These are phyloP conservation scores for Populus hybrid DNA, from an alignment of 441 rosid genomes.

Conservation along the genomic window DNA sequence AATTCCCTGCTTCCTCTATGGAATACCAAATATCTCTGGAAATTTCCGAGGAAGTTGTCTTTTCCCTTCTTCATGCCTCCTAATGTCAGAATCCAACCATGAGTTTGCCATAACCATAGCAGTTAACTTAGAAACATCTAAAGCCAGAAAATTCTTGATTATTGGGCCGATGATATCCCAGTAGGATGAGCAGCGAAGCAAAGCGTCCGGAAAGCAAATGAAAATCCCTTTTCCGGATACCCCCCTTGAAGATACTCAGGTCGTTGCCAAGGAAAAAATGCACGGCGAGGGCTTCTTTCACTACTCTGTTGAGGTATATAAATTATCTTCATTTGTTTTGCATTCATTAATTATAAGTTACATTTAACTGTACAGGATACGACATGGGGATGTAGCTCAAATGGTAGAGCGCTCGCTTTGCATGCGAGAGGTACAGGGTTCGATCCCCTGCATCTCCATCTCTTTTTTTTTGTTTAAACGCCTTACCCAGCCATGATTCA, in stretches of 20 bases:
- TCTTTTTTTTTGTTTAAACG: no score
- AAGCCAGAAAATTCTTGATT: neutral
- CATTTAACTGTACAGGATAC: no score
- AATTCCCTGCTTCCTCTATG: neutral
- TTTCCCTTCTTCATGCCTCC: neutral
- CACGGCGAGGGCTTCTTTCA: constrained; percentile 61
- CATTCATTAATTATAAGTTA: no score
- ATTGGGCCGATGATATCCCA: neutral
- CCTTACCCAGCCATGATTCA: no score
- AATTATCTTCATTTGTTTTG: no score
- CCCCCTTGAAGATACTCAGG: constrained; percentile 47
- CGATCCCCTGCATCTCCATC: constrained; percentile 91
- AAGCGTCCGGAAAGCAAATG: constrained; percentile 51
- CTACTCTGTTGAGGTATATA: constrained; percentile 50
- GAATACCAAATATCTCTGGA: neutral
- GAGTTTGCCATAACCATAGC: neutral
- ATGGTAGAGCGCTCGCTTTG: constrained; percentile 99
- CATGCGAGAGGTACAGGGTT: constrained; percentile 98
- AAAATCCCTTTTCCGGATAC: constrained; percentile 50
- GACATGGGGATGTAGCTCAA: constrained; percentile 74
- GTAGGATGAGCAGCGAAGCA: constrained; percentile 35
- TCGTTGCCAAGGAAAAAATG: constrained; percentile 42
- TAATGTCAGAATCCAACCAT: neutral
- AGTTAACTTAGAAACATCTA: neutral
- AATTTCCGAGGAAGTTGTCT: neutral